phyloP scores from a whole-genome alignment of 2,329 filamentous ascomycete species.

The Sporothrix globosa region DNA sequence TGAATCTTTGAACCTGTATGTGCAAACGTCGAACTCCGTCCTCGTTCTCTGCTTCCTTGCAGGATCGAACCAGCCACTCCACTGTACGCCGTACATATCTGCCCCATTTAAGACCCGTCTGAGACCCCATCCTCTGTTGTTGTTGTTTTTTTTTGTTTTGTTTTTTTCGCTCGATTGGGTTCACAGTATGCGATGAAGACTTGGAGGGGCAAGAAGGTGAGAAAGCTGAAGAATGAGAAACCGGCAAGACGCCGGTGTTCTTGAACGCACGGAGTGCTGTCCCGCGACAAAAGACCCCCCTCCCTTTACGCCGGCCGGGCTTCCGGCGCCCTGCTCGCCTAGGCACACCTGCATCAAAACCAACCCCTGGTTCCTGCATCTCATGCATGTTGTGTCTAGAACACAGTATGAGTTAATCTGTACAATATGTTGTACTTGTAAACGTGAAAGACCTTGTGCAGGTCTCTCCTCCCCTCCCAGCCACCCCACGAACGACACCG shows the following conservation, averaged over 20 bases:
- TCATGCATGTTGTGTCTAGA: slow-evolving; percentile 15
- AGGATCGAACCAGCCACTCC: slow-evolving; percentile 9
- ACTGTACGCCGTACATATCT: background rate
- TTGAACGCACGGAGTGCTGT: background rate
- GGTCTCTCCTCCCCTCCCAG: background rate
- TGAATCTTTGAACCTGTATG: too few species aligned
- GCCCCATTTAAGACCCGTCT: slow-evolving; percentile 1
- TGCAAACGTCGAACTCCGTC: too few species aligned
- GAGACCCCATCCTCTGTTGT: background rate
- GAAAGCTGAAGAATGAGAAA: background rate
- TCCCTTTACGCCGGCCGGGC: background rate
- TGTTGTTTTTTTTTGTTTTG: too few species aligned
- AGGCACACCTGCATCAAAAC: slow-evolving; percentile 22
- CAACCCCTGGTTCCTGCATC: slow-evolving; percentile 30
- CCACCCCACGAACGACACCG: slow-evolving; percentile 27
- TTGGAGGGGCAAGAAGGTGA: too few species aligned
- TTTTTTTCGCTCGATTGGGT: background rate
- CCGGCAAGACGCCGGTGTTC: background rate
- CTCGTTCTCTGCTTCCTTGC: background rate
- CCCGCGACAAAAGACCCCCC: background rate
- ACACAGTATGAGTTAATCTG: too few species aligned
- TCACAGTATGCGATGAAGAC: slow-evolving; percentile 11
- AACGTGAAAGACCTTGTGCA: background rate
- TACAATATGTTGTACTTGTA: too few species aligned
- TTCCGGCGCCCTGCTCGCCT: background rate